Evolutionary conservation across 2,329 filamentous ascomycete species (phyloP), one percentile per base, ranked within the genome.

Genomic region (Penicillium sp.): DNA sequence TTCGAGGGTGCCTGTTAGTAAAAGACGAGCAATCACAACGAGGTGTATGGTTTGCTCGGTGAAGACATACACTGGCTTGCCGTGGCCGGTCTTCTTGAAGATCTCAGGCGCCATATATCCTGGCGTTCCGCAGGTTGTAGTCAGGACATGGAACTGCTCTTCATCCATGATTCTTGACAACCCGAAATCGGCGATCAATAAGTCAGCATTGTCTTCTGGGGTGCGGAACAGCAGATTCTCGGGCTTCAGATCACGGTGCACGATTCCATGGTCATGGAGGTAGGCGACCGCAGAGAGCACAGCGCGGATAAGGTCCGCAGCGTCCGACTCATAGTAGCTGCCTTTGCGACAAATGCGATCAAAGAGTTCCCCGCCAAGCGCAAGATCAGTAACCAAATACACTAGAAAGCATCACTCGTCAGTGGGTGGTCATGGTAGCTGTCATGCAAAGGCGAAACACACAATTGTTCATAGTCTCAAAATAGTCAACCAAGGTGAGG

Each of bases 61-160:
- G 7, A 10, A n/a, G 7, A 55, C 78, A 62, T 80, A 86, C 83
- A 99, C 94, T 64, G 94, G 92, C 76, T 97, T 99, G 60, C 94
- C 94, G 72, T 99, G 94, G 26, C 94, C 94, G 7, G 89, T 92
- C 80, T 99, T 99, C 75, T 96, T 96, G 78, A 99, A 99, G 67
- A 99, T 99, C 74, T 99, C 94, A 19, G 94, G 94, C 2, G 94
- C 94, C 94, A 99, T 99, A 76, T 99, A 99, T 45, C 94, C 94
- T 3, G 94, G 94, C 1, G 94, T 99, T 56, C 94, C 94, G 72
- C 94, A 99, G 1, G 94, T 99, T 0, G 94, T 99, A 10, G 94
- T 99, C 59, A 99, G 79, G 29, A 97, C 93, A 71, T 97, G 94
- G 74, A 97, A 97, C 71, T 96, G 90, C 75, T 97, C 91, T 76